Base-by-base conservation (phyloP, 2,329 filamentous ascomycete genomes). In the Mollisiaceae sp. region DNA sequence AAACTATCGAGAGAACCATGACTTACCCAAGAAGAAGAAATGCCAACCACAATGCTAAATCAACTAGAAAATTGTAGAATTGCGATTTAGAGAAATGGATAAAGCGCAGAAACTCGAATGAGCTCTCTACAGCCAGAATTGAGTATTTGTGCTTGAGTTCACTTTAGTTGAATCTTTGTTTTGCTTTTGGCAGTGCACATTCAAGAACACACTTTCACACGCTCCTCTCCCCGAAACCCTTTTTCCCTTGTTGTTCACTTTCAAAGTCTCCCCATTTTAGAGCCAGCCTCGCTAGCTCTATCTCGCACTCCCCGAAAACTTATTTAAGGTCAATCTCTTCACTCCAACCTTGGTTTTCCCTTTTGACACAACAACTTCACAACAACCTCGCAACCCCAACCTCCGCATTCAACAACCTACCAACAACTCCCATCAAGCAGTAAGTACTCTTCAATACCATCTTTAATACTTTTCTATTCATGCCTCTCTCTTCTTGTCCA, bases 101-200 rank as follows among this genome's bases (percentile, higher is more conserved):
- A 41, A 60, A 32, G 27, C 35, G 8, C 50, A 36, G 35, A 57
- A 67, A 67, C 18, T 69, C 41, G 35, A 60, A 64, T 20, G 36
- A 50, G 12, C 15, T 57, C 35, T 20, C 58, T 55, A 15, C 20
- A 41, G 18, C 18, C 22, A 52, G 32, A 69, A 64, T 38, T 56
- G 59, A 64, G 60, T 43, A 52, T 57, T 64, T 65, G 52, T 20
- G 8, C n/a, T 11, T 18, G 38, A 18, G 5, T 24, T 62, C 15
- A 35, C 55, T 57, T 57, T 22, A 18, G 4, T 39, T 14, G 18
- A 38, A n/a, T 24, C 5, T 15, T 15, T 22, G 11, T 9, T 14
- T 39, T 57, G 18, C 18, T 20, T 20, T 39, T 12, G 8, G n/a
- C 11, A 1, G 14, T 57, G 27, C 55, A 57, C 55, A 38, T n/a